Evolutionary conservation across 495 filamentous ascomycete genomes (phyloP), one percentile per base, ranked within the genome.

Genomic region (Podospora pseudopauciseta): DNA sequence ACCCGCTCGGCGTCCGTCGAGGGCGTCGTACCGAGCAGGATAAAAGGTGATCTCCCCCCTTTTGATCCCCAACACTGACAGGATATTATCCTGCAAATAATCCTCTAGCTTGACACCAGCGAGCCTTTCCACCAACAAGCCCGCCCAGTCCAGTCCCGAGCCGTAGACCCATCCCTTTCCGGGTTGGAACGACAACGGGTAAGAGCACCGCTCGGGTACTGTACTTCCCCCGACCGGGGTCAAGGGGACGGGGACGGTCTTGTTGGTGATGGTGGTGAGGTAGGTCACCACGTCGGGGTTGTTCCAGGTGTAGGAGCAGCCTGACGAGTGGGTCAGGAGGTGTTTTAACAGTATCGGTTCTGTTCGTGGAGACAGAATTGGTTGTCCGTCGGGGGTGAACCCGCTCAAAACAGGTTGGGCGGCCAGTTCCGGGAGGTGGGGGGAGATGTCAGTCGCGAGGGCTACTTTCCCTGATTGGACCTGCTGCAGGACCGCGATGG

Each of bases 151-250:
- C 9, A 76, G 34, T 0, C 75, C 71, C 6, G 64, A 63, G n/a
- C 80, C 75, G 58, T 81, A 81, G 1, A 57, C 67, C 79, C 78
- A 82, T 3, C 72, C 72, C 19, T 72, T 68, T 7, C 80, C 80
- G 0, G 79, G 80, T 54, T 80, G 74, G 63, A 77, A 80, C 1
- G 77, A 19, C 1, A 82, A 69, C 11, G 79, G 79, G 39, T 69
- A 72, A 28, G 60, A 68, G 62, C 75, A 77, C 16, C 70, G 63
- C 9, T 66, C 70, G 6, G 70, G 74, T 3, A 79, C 75, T 5
- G 74, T 68, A 5, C 20, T 39, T 2, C 63, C 58, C 23, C 44
- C 66, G 15, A 39, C 2, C 13, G 53, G 16, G 5, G 18, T 57
- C 11, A 68, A 26, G 28, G 62, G 28, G 19, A 66, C n/a, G 11